Conservation (phyloP, 345 rosid species). For the Arabidopsis arenosa region DNA sequence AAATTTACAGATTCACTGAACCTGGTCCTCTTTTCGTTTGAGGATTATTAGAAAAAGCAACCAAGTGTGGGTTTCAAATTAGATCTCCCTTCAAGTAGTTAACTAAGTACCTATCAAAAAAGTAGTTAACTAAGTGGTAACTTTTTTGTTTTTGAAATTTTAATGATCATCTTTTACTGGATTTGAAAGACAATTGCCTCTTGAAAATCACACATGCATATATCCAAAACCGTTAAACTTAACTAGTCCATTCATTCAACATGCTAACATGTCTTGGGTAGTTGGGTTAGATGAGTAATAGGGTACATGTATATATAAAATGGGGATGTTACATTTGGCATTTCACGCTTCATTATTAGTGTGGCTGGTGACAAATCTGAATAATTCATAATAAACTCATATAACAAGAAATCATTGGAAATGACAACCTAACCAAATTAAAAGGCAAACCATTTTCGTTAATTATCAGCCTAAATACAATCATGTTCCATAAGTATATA, state of each 20-base stretch:
- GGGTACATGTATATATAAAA: too few species aligned
- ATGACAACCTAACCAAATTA: slow-evolving; percentile 19
- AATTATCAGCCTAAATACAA: slow-evolving; percentile 6
- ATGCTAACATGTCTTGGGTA: not conserved
- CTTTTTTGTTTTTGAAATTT: not conserved
- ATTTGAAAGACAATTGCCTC: not conserved
- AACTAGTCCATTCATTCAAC: too few species aligned
- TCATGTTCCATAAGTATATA: slow-evolving; percentile 28
- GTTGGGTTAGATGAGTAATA: not conserved
- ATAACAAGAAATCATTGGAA: slow-evolving; percentile 22
- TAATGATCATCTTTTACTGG: not conserved
- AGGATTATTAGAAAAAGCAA: not conserved
- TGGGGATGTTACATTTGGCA: not conserved
- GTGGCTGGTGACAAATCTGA: not conserved
- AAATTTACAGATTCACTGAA: slow-evolving; percentile 33
- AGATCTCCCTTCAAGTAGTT: not conserved
- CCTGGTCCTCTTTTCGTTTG: slow-evolving; percentile 32
- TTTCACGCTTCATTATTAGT: not conserved
- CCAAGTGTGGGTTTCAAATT: slow-evolving; percentile 14
- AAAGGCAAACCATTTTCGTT: slow-evolving; percentile 7
- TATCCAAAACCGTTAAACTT: too few species aligned
- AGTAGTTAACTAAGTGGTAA: too few species aligned
- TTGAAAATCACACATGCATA: not conserved
- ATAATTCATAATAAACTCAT: not conserved
- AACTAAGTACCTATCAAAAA: too few species aligned